These are phyloP conservation scores for Smithsoniella earleae DNA, from an alignment of 163 green algal species.

Conservation along the genomic window DNA sequence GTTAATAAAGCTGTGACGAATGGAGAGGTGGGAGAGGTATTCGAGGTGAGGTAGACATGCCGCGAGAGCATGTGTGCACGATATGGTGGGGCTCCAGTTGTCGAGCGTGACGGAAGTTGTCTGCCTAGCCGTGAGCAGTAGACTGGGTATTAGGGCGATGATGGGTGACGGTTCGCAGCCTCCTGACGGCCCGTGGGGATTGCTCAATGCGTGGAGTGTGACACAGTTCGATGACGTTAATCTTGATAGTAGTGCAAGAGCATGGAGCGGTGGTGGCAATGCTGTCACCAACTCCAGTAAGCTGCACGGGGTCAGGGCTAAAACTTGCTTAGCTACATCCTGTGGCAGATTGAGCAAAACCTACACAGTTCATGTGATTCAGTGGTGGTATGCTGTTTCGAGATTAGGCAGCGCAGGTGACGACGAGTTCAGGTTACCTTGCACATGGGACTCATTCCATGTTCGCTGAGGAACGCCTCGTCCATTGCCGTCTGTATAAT, in stretches of 20 bases:
- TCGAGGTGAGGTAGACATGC: slow-evolving; percentile 1
- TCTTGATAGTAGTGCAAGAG: neutral
- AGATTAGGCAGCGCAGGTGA: too few relatives aligned
- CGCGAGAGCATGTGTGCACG: too few relatives aligned
- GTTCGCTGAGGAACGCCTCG: neutral
- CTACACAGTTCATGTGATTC: too few relatives aligned
- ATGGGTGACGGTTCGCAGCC: neutral
- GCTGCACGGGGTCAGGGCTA: slow-evolving; percentile 20
- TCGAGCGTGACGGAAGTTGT: neutral
- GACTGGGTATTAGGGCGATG: slow-evolving; percentile 1
- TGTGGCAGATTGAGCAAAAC: slow-evolving; percentile 14
- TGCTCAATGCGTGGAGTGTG: neutral
- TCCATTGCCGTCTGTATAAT: neutral
- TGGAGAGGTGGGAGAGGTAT: neutral
- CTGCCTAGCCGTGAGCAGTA: neutral
- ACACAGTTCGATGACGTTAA: neutral
- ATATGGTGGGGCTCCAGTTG: slow-evolving; percentile 11
- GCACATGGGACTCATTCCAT: neutral
- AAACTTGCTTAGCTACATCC: slow-evolving; percentile 19
- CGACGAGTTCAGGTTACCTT: neutral
- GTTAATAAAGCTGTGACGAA: neutral
- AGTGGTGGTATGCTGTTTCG: too few relatives aligned
- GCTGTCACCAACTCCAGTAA: slow-evolving; percentile 7
- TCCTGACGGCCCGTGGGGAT: neutral
- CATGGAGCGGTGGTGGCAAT: slow-evolving; percentile 1